Percentiles rank a stretch among this genome's conserved stretches.
Conservation (phyloP, 2,329 filamentous ascomycete species). For the Aspergillus sp. region DNA sequence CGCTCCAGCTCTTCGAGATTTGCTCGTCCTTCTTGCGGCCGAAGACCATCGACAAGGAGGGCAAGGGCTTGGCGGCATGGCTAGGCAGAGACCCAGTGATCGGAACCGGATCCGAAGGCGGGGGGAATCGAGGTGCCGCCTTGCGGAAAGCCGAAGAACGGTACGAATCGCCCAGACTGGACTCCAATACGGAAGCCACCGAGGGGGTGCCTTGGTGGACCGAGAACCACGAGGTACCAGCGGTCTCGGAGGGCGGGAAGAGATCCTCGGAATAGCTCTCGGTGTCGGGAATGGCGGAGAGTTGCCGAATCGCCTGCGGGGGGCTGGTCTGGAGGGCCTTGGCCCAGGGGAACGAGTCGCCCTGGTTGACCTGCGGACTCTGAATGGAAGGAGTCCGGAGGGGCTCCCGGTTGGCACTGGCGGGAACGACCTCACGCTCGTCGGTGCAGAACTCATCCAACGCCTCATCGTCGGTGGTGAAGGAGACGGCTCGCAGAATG, state of each 20-base stretch:
- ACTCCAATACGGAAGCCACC: slow-evolving; percentile 79
- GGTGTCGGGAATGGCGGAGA: slow-evolving; percentile 80
- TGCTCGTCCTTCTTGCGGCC: slow-evolving; percentile 68
- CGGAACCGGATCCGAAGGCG: slow-evolving; percentile 62
- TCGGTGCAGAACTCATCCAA: slow-evolving; percentile 91
- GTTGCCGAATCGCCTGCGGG: slow-evolving; percentile 70
- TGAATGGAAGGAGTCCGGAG: slow-evolving; percentile 93
- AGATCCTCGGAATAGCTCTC: slow-evolving; percentile 80
- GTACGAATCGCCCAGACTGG: slow-evolving; percentile 77
- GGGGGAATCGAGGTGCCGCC: slow-evolving; percentile 44
- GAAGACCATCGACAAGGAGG: slow-evolving; percentile 76
- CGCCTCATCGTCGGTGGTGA: slow-evolving; percentile 88
- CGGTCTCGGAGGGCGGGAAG: slow-evolving; percentile 72
- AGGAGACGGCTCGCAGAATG: slow-evolving; percentile 77
- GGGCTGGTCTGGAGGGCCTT: slow-evolving; percentile 80
- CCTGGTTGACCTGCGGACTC: slow-evolving; percentile 73
- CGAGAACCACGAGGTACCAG: slow-evolving; percentile 71
- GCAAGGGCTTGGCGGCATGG: slow-evolving; percentile 58
- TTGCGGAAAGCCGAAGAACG: slow-evolving; percentile 63
- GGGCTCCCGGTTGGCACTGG: slow-evolving; percentile 85
- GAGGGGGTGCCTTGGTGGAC: slow-evolving; percentile 75
- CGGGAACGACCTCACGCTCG: slow-evolving; percentile 73
- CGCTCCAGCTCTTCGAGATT: slow-evolving; percentile 98
- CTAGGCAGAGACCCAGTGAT: slow-evolving; percentile 76
- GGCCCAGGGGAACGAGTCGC: slow-evolving; percentile 89